These are phyloP conservation scores for Ogataea chonburiensis DNA, from an alignment of 805 yeast species.

Conservation along the genomic window DNA sequence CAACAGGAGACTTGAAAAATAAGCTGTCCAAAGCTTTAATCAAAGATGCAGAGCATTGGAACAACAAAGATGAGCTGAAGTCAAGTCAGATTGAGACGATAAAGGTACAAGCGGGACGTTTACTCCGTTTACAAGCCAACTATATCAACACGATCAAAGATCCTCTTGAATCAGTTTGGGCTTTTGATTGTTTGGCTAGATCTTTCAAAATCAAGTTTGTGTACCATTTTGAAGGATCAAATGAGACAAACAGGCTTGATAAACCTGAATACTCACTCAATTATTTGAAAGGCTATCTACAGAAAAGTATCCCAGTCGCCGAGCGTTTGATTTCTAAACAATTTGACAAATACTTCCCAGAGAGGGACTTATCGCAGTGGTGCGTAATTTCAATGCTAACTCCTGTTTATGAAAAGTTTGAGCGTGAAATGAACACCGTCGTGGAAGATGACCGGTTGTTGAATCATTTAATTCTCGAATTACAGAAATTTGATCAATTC, in stretches of 20 bases:
- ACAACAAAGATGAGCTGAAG: background rate
- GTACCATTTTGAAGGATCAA: slow-evolving; percentile 57
- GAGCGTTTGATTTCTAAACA: slow-evolving; percentile 30
- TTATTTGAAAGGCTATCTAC: slow-evolving; percentile 45
- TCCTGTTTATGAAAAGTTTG: slow-evolving; percentile 46
- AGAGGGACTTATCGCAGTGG: slow-evolving; percentile 31
- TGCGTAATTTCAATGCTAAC: slow-evolving; percentile 47
- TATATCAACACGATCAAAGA: background rate
- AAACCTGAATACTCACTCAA: slow-evolving; percentile 72
- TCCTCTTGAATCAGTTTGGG: slow-evolving; percentile 41
- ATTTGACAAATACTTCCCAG: slow-evolving; percentile 26
- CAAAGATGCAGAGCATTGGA: slow-evolving; percentile 3
- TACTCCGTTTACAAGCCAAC: slow-evolving; percentile 12
- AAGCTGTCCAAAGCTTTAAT: background rate
- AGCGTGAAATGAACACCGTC: slow-evolving; percentile 26
- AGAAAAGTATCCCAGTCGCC: slow-evolving; percentile 30
- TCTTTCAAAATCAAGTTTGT: slow-evolving; percentile 51
- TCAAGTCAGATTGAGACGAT: slow-evolving; percentile 1
- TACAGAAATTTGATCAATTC: slow-evolving; percentile 55
- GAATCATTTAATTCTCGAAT: slow-evolving; percentile 58
- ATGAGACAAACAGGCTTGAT: slow-evolving; percentile 60
- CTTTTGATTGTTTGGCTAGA: slow-evolving; percentile 44
- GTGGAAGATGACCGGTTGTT: slow-evolving; percentile 44
- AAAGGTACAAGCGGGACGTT: slow-evolving; percentile 3
- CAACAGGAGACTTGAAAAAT: slow-evolving; percentile 1